Evolutionary conservation across 2,329 filamentous ascomycete genomes (phyloP), one percentile per base, ranked within the genome.

Genomic region (Fusarium setosum): DNA sequence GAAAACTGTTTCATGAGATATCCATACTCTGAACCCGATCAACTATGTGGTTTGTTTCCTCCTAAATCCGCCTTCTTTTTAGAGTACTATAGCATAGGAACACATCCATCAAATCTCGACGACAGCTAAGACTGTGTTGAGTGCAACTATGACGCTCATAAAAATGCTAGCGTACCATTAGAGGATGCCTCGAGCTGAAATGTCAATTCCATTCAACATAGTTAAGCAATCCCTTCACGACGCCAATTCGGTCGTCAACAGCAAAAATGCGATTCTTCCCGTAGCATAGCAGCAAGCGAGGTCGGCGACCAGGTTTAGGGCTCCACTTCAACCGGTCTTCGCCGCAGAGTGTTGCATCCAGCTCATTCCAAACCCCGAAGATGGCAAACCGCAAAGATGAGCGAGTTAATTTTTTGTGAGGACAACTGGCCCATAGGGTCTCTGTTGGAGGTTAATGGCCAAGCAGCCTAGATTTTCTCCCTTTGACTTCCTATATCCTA

Each of bases 261-360:
- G 24, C 17, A 11, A 31, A 21, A 32, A 12, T 38, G 61, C 65
- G 65, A 68, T 59, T 68, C 65, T 66, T 68, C 42, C 65, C 65
- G 65, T 35, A 58, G 44, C 18, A 40, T 15, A 61, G 42, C 51
- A 44, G 48, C 59, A 63, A 68, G 61, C 62, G 61, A 61, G 55
- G 54, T 70, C 64, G 59, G 57, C 37, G 52, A 59, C 63, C 32
- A 40, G 56, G 59, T 66, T 60, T 47, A 59, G 35, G 64, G 62
- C 51, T 72, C 69, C 69, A 72, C 67, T 60, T 37, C 48, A 50
- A 37, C 67, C 69, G 69, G 55, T 44, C 51, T 56, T 67, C 40
- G 48, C 65, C 65, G 65, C 24, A 56, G 47, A 23, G 41, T 45
- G 59, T 64, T 56, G 50, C 56, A 65, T 65, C 26, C 50, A 67